These are phyloP conservation scores for carrot (Daucus carota) DNA, from an alignment of 129 eudicot species.

Conservation along the genomic window DNA sequence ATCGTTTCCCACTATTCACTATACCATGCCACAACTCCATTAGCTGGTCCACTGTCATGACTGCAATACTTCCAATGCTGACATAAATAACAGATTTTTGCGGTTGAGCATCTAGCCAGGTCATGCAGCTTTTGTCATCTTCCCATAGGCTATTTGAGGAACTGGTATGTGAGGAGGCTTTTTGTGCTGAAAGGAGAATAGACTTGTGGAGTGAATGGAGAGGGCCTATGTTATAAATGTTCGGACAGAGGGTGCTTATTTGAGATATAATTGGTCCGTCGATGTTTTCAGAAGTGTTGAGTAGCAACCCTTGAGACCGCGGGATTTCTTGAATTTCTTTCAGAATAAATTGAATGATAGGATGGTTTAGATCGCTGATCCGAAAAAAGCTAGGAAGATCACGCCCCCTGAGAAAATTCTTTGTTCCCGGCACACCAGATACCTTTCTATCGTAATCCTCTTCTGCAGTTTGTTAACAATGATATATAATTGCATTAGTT, in stretches of 20 bases:
- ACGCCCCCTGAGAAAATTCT: constrained; percentile 33
- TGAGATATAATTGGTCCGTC: constrained; percentile 33
- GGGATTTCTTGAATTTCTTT: constrained; percentile 20
- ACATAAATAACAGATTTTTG: constrained; percentile 46
- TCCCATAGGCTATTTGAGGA: constrained; percentile 45
- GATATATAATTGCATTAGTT: neutral
- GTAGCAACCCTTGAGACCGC: constrained; percentile 34
- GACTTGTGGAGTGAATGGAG: constrained; percentile 34
- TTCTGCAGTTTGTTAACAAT: constrained; percentile 5
- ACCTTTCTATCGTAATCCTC: constrained; percentile 27
- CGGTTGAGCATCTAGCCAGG: constrained; percentile 45
- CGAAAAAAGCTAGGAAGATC: constrained; percentile 48
- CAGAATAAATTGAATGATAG: constrained; percentile 6
- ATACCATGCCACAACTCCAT: constrained; percentile 53
- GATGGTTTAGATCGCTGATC: constrained; percentile 8
- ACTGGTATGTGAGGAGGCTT: neutral
- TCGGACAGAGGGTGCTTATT: constrained; percentile 24
- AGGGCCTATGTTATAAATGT: constrained; percentile 44
- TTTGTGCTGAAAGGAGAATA: constrained; percentile 3
- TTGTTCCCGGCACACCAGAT: constrained; percentile 30
- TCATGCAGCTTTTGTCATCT: constrained; percentile 42
- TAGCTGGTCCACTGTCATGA: constrained; percentile 34
- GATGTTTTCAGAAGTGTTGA: constrained; percentile 43
- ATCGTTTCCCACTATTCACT: constrained; percentile 32
- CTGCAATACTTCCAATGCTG: constrained; percentile 39